Base-by-base conservation (phyloP, 2,329 filamentous ascomycete genomes). In the Cladosporium oxysporum region DNA sequence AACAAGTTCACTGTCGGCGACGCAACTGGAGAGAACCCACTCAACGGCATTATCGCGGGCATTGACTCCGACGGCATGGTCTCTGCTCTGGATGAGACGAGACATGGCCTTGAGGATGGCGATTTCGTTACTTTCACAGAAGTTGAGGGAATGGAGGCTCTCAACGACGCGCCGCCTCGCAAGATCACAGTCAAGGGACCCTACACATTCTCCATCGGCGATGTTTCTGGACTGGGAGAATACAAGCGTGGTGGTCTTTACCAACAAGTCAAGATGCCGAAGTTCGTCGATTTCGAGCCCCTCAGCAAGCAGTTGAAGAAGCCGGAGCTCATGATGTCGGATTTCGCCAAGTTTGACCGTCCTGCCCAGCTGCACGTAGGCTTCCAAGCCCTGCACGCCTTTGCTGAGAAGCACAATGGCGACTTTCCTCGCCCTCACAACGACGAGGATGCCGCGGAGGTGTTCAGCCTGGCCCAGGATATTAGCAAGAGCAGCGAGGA, bases 251-350 rank as follows among this genome's bases (percentile, higher is more conserved):
- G 94, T 57, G 95, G 95, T 67, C 87, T 97, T 67, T 99, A 91
- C 79, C 90, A 91, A 47, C 95, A 99, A 79, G 95, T 98, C 79
- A 99, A 98, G 85, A 97, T 97, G 94, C 95, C 95, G 60, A 97
- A 95, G 82, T 87, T 92, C 64, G 81, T 98, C 74, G 87, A 95
- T 77, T 99, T 98, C 81, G 91, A 97, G 82, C 84, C 88, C 49
- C 87, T 97, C 66, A 88, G 88, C 50, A 82, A 87, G 62, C 87
- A 96, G 67, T 80, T 97, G 65, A 92, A 92, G 79, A 91, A 92
- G 66, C 95, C 95, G 2, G 94, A 97, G 74, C 88, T 96, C 69
- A 81, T 98, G 74, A 87, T 97, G 67, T 96, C 95, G 26, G 95
- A 99, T 78, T 99, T 93, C 76, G 95, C 95, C 79, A 99, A 99